Percentiles rank a stretch among this genome's conserved stretches.
Conservation (phyloP, 140 eudicot genomes). For the Bidens hawaiensis region DNA sequence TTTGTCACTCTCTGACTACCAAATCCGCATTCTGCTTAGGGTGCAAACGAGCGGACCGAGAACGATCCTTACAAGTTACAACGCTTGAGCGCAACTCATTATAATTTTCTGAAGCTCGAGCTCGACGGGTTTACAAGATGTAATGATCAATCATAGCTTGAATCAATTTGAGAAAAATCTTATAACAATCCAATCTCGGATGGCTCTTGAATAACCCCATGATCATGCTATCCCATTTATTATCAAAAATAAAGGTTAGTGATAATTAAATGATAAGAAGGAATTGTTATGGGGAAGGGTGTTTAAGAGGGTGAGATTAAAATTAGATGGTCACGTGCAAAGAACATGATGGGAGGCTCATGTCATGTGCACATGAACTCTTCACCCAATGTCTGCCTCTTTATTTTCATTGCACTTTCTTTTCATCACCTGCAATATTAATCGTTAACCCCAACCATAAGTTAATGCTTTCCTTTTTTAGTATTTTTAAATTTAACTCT, state of each 20-base stretch:
- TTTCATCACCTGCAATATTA: neutral
- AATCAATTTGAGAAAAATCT: too few relatives aligned
- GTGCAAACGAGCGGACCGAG: too few relatives aligned
- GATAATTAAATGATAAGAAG: slow-evolving; percentile 2
- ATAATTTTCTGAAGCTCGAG: too few relatives aligned
- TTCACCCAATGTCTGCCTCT: slow-evolving; percentile 29
- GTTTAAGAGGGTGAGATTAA: slow-evolving; percentile 26
- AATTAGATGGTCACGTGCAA: slow-evolving; percentile 41
- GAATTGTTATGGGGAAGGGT: slow-evolving; percentile 30
- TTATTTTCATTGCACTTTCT: neutral
- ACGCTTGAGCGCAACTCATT: too few relatives aligned
- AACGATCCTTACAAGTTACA: too few relatives aligned
- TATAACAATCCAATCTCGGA: too few relatives aligned
- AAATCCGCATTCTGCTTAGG: too few relatives aligned
- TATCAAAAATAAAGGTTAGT: slow-evolving; percentile 1
- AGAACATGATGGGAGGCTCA: slow-evolving; percentile 33
- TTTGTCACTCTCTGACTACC: too few relatives aligned
- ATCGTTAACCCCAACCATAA: neutral
- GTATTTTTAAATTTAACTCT: neutral
- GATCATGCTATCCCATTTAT: too few relatives aligned
- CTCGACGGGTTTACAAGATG: too few relatives aligned
- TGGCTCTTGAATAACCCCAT: too few relatives aligned
- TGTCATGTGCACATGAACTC: slow-evolving; percentile 36
- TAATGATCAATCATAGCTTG: too few relatives aligned
- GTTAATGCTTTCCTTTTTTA: neutral